A percentile compares a stretch with the other conserved stretches of the same genome.
phyloP scores from a whole-genome alignment of 306 rosid species.

The Gastrolobium villosum region DNA sequence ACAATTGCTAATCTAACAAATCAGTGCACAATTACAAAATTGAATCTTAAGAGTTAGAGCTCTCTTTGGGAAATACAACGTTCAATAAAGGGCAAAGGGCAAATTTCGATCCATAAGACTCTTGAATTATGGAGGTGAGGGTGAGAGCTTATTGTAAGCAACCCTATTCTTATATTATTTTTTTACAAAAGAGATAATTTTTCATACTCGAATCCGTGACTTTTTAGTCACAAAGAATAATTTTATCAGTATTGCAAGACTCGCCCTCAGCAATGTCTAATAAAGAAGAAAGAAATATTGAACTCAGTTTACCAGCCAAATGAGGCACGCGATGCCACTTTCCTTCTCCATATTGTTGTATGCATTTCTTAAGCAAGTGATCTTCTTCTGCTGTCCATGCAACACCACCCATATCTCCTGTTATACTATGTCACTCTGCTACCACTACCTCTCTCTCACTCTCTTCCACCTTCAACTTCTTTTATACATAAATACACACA shows the following conservation, averaged over 20 bases:
- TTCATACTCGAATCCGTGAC: too few relatives aligned
- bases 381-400: slow-evolving; percentile 67
- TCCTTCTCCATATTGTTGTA: slow-evolving; percentile 61
- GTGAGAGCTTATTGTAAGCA: too few relatives aligned
- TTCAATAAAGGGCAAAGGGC: too few relatives aligned
- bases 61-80: neutral
- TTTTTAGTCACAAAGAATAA: too few relatives aligned
- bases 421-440: neutral
- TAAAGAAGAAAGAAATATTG: neutral
- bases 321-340: slow-evolving; percentile 65
- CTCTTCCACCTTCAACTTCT: neutral
- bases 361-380: slow-evolving; percentile 58
- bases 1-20: neutral
- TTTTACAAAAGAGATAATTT: too few relatives aligned
- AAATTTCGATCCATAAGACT: too few relatives aligned
- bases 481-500: neutral
- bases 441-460: neutral
- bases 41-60: neutral
- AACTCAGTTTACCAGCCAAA: slow-evolving; percentile 51
- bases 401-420: slow-evolving; percentile 57
- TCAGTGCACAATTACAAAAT: neutral
- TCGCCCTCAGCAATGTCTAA: neutral
- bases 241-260: too few relatives aligned
- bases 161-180: too few relatives aligned
- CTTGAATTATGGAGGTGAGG: too few relatives aligned